Evolutionary conservation across 2,329 filamentous ascomycete genomes (phyloP).

Genomic region (Clonostachys sp.): DNA sequence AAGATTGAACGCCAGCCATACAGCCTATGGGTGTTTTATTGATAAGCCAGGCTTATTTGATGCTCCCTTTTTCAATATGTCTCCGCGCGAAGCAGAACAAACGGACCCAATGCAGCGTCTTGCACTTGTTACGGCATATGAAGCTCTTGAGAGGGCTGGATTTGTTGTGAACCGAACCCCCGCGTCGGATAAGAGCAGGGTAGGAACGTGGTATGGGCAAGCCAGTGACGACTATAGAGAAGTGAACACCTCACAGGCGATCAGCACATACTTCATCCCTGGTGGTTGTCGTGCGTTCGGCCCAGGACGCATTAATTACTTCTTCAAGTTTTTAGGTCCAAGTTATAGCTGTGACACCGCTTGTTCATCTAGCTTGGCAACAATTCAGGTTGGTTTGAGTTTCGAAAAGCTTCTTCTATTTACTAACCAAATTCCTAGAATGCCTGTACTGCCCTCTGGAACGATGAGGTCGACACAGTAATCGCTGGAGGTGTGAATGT

Average conservation of each 20-base stretch:
- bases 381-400: slow-evolving; percentile 3
- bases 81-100: slow-evolving; percentile 22
- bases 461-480: slow-evolving; percentile 19
- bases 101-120: slow-evolving; percentile 33
- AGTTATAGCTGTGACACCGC: slow-evolving; percentile 25
- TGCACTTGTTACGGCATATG: slow-evolving; percentile 31
- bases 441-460: slow-evolving; percentile 17
- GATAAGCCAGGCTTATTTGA: slow-evolving; percentile 22
- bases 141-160: slow-evolving; percentile 24
- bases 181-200: slow-evolving; percentile 1
- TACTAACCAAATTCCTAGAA: slow-evolving; percentile 9
- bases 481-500: slow-evolving; percentile 32
- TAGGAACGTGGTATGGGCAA: slow-evolving; percentile 31
- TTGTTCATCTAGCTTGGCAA: slow-evolving; percentile 24
- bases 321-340: slow-evolving; percentile 27
- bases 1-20: not conserved
- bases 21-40: slow-evolving; percentile 13
- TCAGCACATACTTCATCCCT: slow-evolving; percentile 16
- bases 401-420: not conserved
- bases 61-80: slow-evolving; percentile 32
- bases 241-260: slow-evolving; percentile 23
- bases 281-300: slow-evolving; percentile 22
- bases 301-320: slow-evolving; percentile 20
- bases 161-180: slow-evolving; percentile 1
- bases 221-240: slow-evolving; percentile 5